Conservation (phyloP, 2,329 filamentous ascomycete genomes). For the Harringtonia aguacate region DNA sequence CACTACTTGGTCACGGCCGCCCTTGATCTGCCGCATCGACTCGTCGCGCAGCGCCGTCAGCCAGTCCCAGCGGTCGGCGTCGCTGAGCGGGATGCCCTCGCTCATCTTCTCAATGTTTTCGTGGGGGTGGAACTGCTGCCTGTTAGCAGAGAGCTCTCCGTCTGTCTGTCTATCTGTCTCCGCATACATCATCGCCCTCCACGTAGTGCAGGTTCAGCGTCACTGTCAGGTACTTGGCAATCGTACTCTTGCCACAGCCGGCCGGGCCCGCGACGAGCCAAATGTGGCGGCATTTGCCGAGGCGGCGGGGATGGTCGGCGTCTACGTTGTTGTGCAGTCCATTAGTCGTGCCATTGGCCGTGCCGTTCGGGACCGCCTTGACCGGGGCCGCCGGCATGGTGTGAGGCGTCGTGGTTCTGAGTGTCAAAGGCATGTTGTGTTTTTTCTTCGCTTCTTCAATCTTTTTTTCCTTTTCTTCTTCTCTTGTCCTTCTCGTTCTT, state of each 20-base stretch:
- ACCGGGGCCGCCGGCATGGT: too few relatives aligned
- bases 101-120: slow-evolving; percentile 89
- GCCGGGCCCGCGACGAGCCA: slow-evolving; percentile 74
- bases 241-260: slow-evolving; percentile 69
- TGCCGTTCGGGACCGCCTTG: too few relatives aligned
- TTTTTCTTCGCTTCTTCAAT: too few relatives aligned
- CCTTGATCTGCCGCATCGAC: slow-evolving; percentile 44
- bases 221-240: slow-evolving; percentile 54
- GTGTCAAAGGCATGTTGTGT: too few relatives aligned
- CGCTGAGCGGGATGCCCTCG: slow-evolving; percentile 71
- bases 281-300: slow-evolving; percentile 46
- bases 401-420: too few relatives aligned
- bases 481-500: too few relatives aligned
- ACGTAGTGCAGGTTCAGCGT: slow-evolving; percentile 59
- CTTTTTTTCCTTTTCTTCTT: too few relatives aligned
- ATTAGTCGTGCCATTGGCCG: too few relatives aligned
- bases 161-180: too few relatives aligned
- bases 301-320: too few relatives aligned
- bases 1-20: slow-evolving; percentile 66
- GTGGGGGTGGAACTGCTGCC: slow-evolving; percentile 55
- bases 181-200: slow-evolving; percentile 71
- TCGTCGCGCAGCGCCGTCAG: slow-evolving; percentile 67
- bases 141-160: too few relatives aligned
- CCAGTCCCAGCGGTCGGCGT: slow-evolving; percentile 97
- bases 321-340: too few relatives aligned